Percentiles rank a stretch among this genome's conserved stretches.
Conservation (phyloP, 768 basidiomycete genomes). For the Cystofilobasidium capitatum region DNA sequence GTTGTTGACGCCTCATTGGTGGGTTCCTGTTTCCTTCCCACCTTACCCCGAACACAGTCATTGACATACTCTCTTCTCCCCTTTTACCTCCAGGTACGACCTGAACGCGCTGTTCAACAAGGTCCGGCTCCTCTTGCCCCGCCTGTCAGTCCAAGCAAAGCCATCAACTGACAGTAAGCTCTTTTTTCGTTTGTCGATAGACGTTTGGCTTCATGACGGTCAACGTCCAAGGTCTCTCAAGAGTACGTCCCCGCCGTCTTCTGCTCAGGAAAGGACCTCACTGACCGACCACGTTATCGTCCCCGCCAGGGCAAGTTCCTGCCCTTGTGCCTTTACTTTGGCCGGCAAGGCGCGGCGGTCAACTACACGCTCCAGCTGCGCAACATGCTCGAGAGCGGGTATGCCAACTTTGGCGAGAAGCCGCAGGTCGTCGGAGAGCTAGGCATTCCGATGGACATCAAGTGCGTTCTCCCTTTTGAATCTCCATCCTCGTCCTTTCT, state of each 20-base stretch:
- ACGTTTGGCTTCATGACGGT: constrained; percentile 72
- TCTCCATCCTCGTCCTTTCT: background rate
- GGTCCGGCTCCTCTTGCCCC: background rate
- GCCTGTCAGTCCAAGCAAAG: background rate
- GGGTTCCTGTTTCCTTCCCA: constrained; percentile 37
- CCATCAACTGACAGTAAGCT: background rate
- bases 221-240: constrained; percentile 84
- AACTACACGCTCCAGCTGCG: constrained; percentile 64
- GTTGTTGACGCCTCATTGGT: constrained; percentile 70
- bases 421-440: constrained; percentile 87
- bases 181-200: constrained; percentile 27
- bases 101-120: constrained; percentile 78
- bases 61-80: constrained; percentile 3
- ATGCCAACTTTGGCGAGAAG: constrained; percentile 60
- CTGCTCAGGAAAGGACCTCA: background rate
- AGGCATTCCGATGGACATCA: constrained; percentile 94
- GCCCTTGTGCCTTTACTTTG: constrained; percentile 31
- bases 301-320: constrained; percentile 68
- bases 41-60: too few species aligned
- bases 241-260: constrained; percentile 45
- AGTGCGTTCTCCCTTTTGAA: constrained; percentile 48
- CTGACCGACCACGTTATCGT: background rate
- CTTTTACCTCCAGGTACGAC: constrained; percentile 60
- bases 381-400: constrained; percentile 62
- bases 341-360: constrained; percentile 24